Base-by-base conservation (phyloP, 768 basidiomycete genomes). In the Tricholomella constricta region DNA sequence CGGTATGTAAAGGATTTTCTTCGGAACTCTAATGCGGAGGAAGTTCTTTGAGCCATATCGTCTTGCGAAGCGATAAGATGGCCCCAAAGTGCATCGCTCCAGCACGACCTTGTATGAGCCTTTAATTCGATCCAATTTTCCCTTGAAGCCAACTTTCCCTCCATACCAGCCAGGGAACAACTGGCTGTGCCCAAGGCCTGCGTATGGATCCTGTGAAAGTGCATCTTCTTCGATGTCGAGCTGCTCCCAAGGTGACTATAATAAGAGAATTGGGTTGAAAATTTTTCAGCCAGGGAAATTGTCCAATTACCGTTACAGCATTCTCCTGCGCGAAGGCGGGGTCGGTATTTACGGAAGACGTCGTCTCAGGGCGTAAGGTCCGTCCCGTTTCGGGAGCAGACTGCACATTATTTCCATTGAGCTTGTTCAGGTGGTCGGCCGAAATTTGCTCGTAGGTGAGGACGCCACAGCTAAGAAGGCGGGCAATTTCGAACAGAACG, bases 41-140 rank as follows among this genome's bases (percentile, higher is more conserved):
- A 89, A 72, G 22, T 69, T 67, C n/a, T 71, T 69, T n/a, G 86
- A 88, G 0, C 88, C 88, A 62, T 83, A 88, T 4, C 80, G 72
- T 12, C 88, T 77, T 0, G 78, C 64, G 57, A 88, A 78, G 14
- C 83, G 78, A 49, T 73, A 75, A 0, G 86, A 89, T 2, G 84
- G 63, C 0, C 81, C 80, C 0, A 87, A 69, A 31, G 72, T 68
- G 1, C 80, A 78, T 3, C 65, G 72, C 17, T 83, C 78, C 6
- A 88, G 72, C 7, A 65, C 55, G 10, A 88, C 58, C 25, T 63
- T 69, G 51, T 75, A 78, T n/a, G 60, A 42, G 10, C 48, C 53
- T 6, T 50, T 29, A 2, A 40, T 53, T 4, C 48, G 54, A 35
- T 69, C 61, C 14, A 78, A 51, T 45, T 66, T 78, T 0, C 73